These are phyloP conservation scores for Daucus carota DNA, from an alignment of 129 eudicot genomes.

Conservation along the genomic window DNA sequence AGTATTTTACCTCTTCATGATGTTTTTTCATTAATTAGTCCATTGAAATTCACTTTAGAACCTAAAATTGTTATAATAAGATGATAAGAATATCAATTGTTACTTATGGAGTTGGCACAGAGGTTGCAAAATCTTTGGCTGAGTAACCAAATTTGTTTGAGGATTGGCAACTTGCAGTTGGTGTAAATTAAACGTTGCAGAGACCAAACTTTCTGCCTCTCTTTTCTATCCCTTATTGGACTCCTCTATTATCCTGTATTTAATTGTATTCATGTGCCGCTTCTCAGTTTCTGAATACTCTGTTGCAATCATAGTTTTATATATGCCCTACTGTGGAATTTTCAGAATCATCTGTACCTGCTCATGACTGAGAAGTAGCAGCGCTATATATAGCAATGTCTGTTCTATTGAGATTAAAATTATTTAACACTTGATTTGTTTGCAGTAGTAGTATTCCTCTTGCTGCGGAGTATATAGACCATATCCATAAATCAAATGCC, in stretches of 20 bases:
- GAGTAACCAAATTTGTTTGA: conserved; percentile 97
- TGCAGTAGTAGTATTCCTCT: conserved; percentile 77
- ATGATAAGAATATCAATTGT: too few relatives aligned
- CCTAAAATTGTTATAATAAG: too few relatives aligned
- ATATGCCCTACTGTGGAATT: not conserved
- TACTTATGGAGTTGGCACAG: too few relatives aligned
- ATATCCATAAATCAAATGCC: conserved; percentile 60
- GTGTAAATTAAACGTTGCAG: conserved; percentile 77
- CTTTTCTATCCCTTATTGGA: not conserved
- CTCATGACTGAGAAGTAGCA: not conserved
- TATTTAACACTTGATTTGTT: conserved; percentile 3
- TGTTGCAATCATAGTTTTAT: not conserved
- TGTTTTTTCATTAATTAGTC: too few relatives aligned
- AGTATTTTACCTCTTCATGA: too few relatives aligned
- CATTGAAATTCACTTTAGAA: too few relatives aligned
- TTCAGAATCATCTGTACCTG: not conserved
- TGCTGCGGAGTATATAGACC: conserved; percentile 66
- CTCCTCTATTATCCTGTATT: conserved; percentile 1
- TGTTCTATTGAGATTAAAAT: not conserved
- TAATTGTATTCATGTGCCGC: not conserved
- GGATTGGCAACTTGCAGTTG: conserved; percentile 94
- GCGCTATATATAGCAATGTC: not conserved
- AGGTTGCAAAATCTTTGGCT: conserved; percentile 90
- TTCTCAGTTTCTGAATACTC: not conserved
- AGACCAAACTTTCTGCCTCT: conserved; percentile 29